A percentile compares a stretch with the other conserved stretches of the same genome.
Conservation (phyloP, 2,329 filamentous ascomycete species). For the Colletotrichum viniferum region DNA sequence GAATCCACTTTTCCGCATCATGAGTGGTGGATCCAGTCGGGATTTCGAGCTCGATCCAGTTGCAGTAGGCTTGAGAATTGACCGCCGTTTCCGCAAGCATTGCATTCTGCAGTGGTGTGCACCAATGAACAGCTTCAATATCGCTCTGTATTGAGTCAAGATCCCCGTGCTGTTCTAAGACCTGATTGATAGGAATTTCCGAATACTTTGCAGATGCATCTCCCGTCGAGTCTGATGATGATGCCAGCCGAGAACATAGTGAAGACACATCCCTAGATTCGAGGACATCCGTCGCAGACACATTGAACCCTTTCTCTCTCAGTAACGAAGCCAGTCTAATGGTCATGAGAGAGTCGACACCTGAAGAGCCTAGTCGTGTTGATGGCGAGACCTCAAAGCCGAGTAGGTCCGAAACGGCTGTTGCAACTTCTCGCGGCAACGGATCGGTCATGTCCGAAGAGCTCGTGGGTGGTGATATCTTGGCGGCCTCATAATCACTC, state of each 20-base stretch:
- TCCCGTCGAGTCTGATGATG: neutral
- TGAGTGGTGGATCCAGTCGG: slow-evolving; percentile 34
- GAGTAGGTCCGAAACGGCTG: slow-evolving; percentile 45
- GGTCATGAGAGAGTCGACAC: slow-evolving; percentile 66
- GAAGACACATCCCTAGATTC: slow-evolving; percentile 46
- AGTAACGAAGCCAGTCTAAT: slow-evolving; percentile 65
- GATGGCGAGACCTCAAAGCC: slow-evolving; percentile 35
- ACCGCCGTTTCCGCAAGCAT: slow-evolving; percentile 79
- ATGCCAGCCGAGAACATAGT: neutral
- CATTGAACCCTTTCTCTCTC: slow-evolving; percentile 56
- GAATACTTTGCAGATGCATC: neutral
- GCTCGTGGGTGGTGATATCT: neutral
- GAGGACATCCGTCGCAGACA: slow-evolving; percentile 67
- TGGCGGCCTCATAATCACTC: slow-evolving; percentile 21
- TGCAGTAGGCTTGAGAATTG: slow-evolving; percentile 71
- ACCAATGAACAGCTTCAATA: slow-evolving; percentile 56
- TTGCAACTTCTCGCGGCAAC: slow-evolving; percentile 37
- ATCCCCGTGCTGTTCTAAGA: neutral
- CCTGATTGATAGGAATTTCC: neutral
- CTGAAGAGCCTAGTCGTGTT: slow-evolving; percentile 54
- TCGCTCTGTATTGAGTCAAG: neutral
- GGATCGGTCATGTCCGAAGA: neutral
- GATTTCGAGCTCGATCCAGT: slow-evolving; percentile 73
- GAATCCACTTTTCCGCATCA: slow-evolving; percentile 54
- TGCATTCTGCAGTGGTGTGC: slow-evolving; percentile 75